Conservation (phyloP, 2,329 filamentous ascomycete genomes). For the Fusarium gaditjirri region DNA sequence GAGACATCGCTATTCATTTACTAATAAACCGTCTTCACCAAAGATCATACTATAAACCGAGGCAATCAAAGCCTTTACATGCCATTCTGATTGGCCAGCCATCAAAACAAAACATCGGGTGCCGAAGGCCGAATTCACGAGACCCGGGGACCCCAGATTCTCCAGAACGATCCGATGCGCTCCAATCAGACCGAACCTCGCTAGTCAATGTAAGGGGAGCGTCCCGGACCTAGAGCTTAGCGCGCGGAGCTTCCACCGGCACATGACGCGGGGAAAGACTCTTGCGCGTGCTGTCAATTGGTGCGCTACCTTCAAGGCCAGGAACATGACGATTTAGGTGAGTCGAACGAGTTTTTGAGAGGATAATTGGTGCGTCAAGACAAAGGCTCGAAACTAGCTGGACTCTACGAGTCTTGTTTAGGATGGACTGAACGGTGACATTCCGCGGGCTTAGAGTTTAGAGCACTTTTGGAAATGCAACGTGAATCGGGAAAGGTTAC, state of each 20-base stretch:
- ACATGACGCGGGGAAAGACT: background rate
- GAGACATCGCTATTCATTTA: too few species aligned
- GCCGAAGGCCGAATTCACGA: background rate
- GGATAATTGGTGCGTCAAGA: background rate
- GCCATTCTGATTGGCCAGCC: background rate
- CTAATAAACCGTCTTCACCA: accelerated
- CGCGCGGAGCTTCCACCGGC: background rate
- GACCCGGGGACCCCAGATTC: background rate
- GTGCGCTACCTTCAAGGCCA: background rate
- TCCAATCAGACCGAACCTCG: background rate
- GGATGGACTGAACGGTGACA: background rate
- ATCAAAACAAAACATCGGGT: background rate
- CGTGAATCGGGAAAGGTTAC: background rate
- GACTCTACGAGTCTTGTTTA: background rate
- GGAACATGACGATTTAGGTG: background rate
- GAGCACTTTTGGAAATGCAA: background rate
- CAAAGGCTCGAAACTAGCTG: accelerated
- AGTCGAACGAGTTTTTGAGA: accelerated
- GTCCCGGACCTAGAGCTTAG: background rate
- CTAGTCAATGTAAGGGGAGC: background rate
- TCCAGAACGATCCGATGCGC: background rate
- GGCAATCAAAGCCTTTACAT: background rate
- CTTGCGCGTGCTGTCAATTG: background rate
- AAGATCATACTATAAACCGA: accelerated
- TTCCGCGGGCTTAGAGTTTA: background rate